phyloP scores from a whole-genome alignment of 768 basidiomycete genomes.

The Lactifluus subvellereus region DNA sequence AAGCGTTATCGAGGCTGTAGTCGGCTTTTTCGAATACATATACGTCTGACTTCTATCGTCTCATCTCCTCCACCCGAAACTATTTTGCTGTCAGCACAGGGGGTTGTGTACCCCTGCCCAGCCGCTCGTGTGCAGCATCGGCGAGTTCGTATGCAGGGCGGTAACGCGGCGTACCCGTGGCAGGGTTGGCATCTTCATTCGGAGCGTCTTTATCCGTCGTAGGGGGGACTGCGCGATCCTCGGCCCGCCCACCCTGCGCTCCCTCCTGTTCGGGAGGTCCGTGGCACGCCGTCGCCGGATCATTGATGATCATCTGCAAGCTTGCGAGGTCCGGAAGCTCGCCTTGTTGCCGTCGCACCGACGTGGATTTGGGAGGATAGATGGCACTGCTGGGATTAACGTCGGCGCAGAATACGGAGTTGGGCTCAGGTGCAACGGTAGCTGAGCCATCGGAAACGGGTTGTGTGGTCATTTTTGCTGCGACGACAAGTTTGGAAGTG shows the following conservation, averaged over 20 bases:
- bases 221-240: not conserved
- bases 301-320: not conserved
- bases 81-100: conserved; percentile 16
- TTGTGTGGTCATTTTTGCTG: conserved; percentile 9
- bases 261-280: not conserved
- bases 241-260: not conserved
- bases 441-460: not conserved
- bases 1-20: not conserved
- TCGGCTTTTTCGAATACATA: not conserved
- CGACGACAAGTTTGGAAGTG: not conserved
- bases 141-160: conserved; percentile 75
- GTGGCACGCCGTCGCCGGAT: conserved; percentile 6
- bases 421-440: not conserved
- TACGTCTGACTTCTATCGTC: not conserved
- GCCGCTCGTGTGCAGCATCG: conserved; percentile 42
- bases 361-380: not conserved
- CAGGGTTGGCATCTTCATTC: conserved; percentile 19
- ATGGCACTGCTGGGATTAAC: not conserved
- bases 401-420: not conserved
- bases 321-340: conserved; percentile 9
- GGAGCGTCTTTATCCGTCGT: not conserved
- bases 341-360: conserved; percentile 1
- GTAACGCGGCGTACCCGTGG: conserved; percentile 37
- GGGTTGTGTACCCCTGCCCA: conserved; percentile 18
- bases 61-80: not conserved